Percentiles rank a stretch among this genome's conserved stretches.
Evolutionary conservation across 371 early-diverging fungal genomes (phyloP).

Genomic region (Batrachochytrium dendrobatidis): DNA sequence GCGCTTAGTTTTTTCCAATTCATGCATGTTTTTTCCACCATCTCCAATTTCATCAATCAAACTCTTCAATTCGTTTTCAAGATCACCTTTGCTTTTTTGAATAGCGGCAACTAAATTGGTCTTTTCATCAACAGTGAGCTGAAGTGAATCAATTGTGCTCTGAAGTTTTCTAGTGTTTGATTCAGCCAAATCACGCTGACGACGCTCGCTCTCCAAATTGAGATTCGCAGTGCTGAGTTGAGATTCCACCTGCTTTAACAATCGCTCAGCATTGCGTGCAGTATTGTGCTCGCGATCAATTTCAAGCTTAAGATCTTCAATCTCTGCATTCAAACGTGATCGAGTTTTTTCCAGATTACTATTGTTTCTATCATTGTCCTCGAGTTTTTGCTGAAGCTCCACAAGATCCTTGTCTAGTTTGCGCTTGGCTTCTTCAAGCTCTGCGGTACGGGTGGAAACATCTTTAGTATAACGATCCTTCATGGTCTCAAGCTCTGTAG

Average conservation of each 20-base stretch:
- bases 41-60: slow-evolving; percentile 75
- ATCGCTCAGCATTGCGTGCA: slow-evolving; percentile 52
- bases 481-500: slow-evolving; percentile 59
- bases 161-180: slow-evolving; percentile 52
- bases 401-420: slow-evolving; percentile 54
- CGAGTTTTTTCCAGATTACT: slow-evolving; percentile 61
- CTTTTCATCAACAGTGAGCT: slow-evolving; percentile 52
- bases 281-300: slow-evolving; percentile 62
- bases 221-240: slow-evolving; percentile 46
- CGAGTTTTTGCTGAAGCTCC: slow-evolving; percentile 50
- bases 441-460: slow-evolving; percentile 41
- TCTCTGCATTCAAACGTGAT: slow-evolving; percentile 52
- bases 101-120: slow-evolving; percentile 40
- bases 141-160: slow-evolving; percentile 47
- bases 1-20: slow-evolving; percentile 60
- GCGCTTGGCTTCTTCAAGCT: slow-evolving; percentile 57
- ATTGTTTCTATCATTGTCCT: slow-evolving; percentile 48
- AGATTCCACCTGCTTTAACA: slow-evolving; percentile 49
- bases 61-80: slow-evolving; percentile 61
- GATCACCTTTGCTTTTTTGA: slow-evolving; percentile 55
- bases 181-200: slow-evolving; percentile 56
- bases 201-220: slow-evolving; percentile 56
- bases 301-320: slow-evolving; percentile 64
- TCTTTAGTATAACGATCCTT: slow-evolving; percentile 59
- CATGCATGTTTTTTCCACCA: slow-evolving; percentile 65